Evolutionary conservation across 768 basidiomycete species (phyloP).

Genomic region (Chiua virens): DNA sequence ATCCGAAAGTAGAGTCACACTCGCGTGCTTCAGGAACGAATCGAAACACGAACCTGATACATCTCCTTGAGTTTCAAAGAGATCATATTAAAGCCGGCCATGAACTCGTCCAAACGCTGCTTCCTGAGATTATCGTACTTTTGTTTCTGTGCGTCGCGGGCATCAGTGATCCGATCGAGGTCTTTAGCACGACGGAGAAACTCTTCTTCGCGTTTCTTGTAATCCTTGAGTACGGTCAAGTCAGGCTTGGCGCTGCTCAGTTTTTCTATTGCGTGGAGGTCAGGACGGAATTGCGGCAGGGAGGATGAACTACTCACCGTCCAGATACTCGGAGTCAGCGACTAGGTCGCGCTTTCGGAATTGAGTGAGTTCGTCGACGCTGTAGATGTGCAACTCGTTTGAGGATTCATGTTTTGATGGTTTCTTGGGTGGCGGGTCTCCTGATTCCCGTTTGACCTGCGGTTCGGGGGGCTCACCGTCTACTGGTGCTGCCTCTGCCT

Average conservation of each 20-base stretch:
- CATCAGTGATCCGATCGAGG: constrained; percentile 71
- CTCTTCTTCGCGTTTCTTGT: constrained; percentile 87
- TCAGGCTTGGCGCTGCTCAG: constrained; percentile 85
- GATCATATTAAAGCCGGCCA: constrained; percentile 91
- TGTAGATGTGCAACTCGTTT: constrained; percentile 69
- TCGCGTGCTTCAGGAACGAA: background rate
- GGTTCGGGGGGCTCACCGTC: constrained; percentile 31
- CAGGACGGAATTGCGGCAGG: constrained; percentile 58
- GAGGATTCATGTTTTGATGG: constrained; percentile 38
- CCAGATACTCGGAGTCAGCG: constrained; percentile 77
- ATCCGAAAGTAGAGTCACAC: background rate
- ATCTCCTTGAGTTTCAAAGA: constrained; percentile 98
- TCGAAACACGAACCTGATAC: constrained; percentile 78
- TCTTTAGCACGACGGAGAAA: constrained; percentile 89
- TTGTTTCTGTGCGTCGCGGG: constrained; percentile 81
- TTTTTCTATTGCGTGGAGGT: constrained; percentile 61
- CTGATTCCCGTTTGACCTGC: constrained; percentile 47
- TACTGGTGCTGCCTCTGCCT: constrained; percentile 37
- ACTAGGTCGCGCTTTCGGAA: constrained; percentile 74
- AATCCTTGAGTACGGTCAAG: constrained; percentile 84
- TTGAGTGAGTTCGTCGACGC: constrained; percentile 63
- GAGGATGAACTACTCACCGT: constrained; percentile 53
- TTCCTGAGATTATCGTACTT: constrained; percentile 84
- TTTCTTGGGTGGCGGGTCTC: constrained; percentile 31
- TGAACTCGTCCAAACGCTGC: constrained; percentile 90